Conservation (phyloP, 352 stramenopile genomes). For the Phytophthora citrophthora region DNA sequence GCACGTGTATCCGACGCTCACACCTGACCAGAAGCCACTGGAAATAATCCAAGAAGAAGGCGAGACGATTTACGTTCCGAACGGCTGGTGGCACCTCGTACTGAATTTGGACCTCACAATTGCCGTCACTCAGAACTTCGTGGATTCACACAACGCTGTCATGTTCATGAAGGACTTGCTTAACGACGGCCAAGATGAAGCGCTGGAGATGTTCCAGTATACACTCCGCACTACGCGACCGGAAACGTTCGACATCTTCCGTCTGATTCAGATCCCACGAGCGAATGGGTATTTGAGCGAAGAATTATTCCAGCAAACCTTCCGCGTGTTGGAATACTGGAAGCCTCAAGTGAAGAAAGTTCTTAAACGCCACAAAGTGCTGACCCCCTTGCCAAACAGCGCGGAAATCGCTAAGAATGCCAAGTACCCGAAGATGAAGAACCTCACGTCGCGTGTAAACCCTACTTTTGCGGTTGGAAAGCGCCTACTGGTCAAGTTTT, state of each 20-base stretch:
- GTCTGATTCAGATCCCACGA: slow-evolving; percentile 62
- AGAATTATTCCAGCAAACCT: slow-evolving; percentile 67
- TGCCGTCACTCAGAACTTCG: slow-evolving; percentile 97
- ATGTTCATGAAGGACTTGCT: slow-evolving; percentile 80
- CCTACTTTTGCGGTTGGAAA: slow-evolving; percentile 76
- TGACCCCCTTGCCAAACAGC: slow-evolving; percentile 15
- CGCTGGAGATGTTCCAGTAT: slow-evolving; percentile 61
- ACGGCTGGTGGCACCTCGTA: slow-evolving; percentile 98
- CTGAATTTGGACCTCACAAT: slow-evolving; percentile 96
- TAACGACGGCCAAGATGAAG: slow-evolving; percentile 65
- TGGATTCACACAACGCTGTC: slow-evolving; percentile 84
- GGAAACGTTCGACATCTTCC: slow-evolving; percentile 74
- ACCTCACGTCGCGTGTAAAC: slow-evolving; percentile 79
- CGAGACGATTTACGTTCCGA: slow-evolving; percentile 97
- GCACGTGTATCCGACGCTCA: slow-evolving; percentile 83
- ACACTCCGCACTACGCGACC: slow-evolving; percentile 47
- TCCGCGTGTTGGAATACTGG: slow-evolving; percentile 67
- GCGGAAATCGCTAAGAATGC: slow-evolving; percentile 4
- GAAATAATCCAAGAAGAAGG: slow-evolving; percentile 92
- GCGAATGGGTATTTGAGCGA: slow-evolving; percentile 66
- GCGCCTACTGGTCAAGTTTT: slow-evolving; percentile 78
- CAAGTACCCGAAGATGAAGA: slow-evolving; percentile 54
- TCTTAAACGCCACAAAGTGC: slow-evolving; percentile 55
- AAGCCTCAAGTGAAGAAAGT: slow-evolving; percentile 61
- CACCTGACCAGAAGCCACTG: slow-evolving; percentile 71